Evolutionary conservation across 2,329 filamentous ascomycete species (phyloP), one percentile per base, ranked within the genome.

Genomic region (Cylindrodendrum hubeiense): DNA sequence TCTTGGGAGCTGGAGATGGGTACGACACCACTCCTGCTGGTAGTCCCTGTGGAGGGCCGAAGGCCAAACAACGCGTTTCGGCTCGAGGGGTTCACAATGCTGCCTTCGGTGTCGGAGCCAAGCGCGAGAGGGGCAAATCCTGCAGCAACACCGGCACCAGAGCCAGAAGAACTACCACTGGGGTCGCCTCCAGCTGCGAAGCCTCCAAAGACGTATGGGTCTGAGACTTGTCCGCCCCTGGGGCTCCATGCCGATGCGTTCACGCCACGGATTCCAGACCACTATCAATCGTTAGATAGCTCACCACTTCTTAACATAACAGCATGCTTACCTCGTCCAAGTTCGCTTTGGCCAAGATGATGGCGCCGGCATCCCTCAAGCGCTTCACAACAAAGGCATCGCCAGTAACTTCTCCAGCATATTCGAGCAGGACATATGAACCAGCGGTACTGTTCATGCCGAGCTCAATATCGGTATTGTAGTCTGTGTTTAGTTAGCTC

Each of bases 391-490:
- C 60, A 8, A 59, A 47, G 9, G 68, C 54, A 19, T 72, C 71
- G 17, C 60, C 60, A 2, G 10, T 24, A 5, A 15, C 34, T 10
- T 54, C 6, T 6, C 51, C 51, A 17, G 30, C 51, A 15, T 43
- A 30, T 10, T 63, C 63, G 49, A 73, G 66, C 50, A 72, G 68
- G 0, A 62, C 66, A 24, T 61, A 61, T 0, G 71, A 67, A 37
- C 71, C 71, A 34, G 63, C 66, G 0, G 68, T 71, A 3, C 66
- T 71, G 44, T 57, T 67, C 71, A 73, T 73, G 17, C 69, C 71
- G 4, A 73, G 65, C 8, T 59, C 37, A 2, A 55, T 34, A 34
- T 52, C 65, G 1, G 69, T 71, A 12, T 66, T 62, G 22, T 67
- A 53, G 67, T 65, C 71, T 73, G 28, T 17, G 17, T 19, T 41